Evolutionary conservation across 768 basidiomycete genomes (phyloP), one percentile per base, ranked within the genome.

Genomic region (Macrolepiota albuminosa): DNA sequence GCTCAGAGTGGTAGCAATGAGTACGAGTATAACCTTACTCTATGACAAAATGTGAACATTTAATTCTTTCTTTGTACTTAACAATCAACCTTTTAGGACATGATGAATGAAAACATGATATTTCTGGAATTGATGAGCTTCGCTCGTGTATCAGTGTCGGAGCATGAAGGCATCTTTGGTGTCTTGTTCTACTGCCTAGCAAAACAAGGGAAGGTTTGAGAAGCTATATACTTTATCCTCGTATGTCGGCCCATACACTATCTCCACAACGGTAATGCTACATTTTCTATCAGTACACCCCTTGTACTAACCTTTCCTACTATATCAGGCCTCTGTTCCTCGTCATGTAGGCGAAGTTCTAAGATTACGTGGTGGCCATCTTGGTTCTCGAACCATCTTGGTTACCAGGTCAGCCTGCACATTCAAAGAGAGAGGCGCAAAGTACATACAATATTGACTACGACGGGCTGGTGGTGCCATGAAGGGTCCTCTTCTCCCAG

Each of bases 11-110:
- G 84, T 2, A 84, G 85, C 61, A 84, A 82, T 64, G 96, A 98
- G 72, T 97, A 96, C 74, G 94, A 98, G 70, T 98, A 96, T 72
- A 93, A 89, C 66, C 79, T 98, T 58, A 89, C 89, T 45, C 75
- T 92, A 58, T 91, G 67, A 74, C 34, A 40, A n/a, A 34, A 40
- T 18, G 39, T 2, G 13, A 37, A 40, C 26, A 10, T 43, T 46
- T 10, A 29, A 43, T 40, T 34, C 29, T 21, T 51, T 42, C n/a
- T 24, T 29, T 40, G 49, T 58, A 58, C 57, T 58, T 42, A 58
- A 40, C 39, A 33, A 34, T 40, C 6, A 37, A 31, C 14, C 13
- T 26, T 40, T 33, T 8, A 47, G 45, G 55, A 36, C 8, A 34
- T 47, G 21, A 37, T 56, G 24, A 45, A 56, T 56, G 42, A n/a